A percentile compares a stretch with the other conserved stretches of the same genome.
These are phyloP conservation scores for Lentinula sp. DNA, from an alignment of 768 basidiomycete genomes.

Conservation along the genomic window DNA sequence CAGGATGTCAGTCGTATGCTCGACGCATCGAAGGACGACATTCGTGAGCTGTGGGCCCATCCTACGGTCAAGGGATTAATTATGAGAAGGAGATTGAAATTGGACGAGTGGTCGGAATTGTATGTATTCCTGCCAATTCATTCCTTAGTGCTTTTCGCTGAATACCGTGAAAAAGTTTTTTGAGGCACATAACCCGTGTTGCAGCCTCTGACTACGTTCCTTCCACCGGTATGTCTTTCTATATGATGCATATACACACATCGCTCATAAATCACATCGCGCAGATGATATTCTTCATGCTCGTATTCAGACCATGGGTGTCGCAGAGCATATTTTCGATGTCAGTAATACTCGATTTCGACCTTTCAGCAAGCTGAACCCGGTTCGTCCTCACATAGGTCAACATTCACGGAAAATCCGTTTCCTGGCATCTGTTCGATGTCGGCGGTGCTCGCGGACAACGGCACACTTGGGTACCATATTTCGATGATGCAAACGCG, in stretches of 20 bases:
- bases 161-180: slow-evolving; percentile 46
- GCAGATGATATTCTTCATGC: slow-evolving; percentile 83
- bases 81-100: slow-evolving; percentile 58
- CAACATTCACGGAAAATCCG: slow-evolving; percentile 68
- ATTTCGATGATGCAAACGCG: slow-evolving; percentile 71
- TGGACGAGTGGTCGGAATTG: slow-evolving; percentile 90
- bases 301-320: slow-evolving; percentile 88
- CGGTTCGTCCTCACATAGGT: not conserved
- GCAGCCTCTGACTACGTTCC: slow-evolving; percentile 67
- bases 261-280: slow-evolving; percentile 20
- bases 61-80: slow-evolving; percentile 66
- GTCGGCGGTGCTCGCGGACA: slow-evolving; percentile 70
- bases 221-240: slow-evolving; percentile 49
- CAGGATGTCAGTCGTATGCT: slow-evolving; percentile 60
- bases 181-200: slow-evolving; percentile 68
- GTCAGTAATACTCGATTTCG: slow-evolving; percentile 24
- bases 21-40: slow-evolving; percentile 52
- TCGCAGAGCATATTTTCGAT: slow-evolving; percentile 79
- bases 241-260: slow-evolving; percentile 13
- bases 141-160: slow-evolving; percentile 8
- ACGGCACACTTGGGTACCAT: slow-evolving; percentile 75
- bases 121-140: slow-evolving; percentile 29
- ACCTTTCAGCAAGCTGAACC: not conserved
- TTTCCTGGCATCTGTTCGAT: slow-evolving; percentile 71
- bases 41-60: slow-evolving; percentile 68